Conservation (phyloP, 192 early-diverging fungal genomes). For the Podila clonocystis region DNA sequence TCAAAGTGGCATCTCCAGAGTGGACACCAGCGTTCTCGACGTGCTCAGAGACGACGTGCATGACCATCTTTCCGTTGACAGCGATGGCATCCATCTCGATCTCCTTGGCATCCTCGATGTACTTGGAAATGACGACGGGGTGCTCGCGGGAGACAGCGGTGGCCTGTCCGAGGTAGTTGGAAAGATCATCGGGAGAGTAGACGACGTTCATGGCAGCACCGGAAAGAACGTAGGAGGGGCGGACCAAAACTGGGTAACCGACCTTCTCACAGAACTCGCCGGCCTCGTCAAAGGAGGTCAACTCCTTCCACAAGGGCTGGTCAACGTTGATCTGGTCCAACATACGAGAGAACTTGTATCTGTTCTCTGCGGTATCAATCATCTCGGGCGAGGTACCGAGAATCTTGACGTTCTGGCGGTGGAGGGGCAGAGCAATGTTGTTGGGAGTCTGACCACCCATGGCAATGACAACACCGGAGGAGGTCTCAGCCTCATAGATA, state of each 20-base stretch:
- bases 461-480: slow-evolving; percentile 89
- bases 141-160: slow-evolving; percentile 92
- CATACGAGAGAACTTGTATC: slow-evolving; percentile 98
- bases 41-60: slow-evolving; percentile 98
- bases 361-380: slow-evolving; percentile 97
- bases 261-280: slow-evolving; percentile 87
- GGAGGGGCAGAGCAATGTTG: slow-evolving; percentile 94
- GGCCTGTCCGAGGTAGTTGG: slow-evolving; percentile 88
- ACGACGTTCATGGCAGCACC: slow-evolving; percentile 99
- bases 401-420: slow-evolving; percentile 92
- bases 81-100: slow-evolving; percentile 99
- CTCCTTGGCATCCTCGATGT: slow-evolving; percentile 98
- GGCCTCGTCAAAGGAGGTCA: slow-evolving; percentile 90
- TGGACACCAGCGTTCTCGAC: slow-evolving; percentile 99
- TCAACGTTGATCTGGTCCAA: slow-evolving; percentile 96
- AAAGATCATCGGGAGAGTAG: slow-evolving; percentile 83
- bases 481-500: slow-evolving; percentile 94
- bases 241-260: slow-evolving; percentile 94
- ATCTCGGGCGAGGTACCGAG: slow-evolving; percentile 96
- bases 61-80: slow-evolving; percentile 87
- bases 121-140: slow-evolving; percentile 98
- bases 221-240: slow-evolving; percentile 98
- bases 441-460: slow-evolving; percentile 99
- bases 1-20: slow-evolving; percentile 97
- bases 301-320: slow-evolving; percentile 97